Conservation (phyloP, 2,329 filamentous ascomycete genomes). For the Cytospora piceicola region DNA sequence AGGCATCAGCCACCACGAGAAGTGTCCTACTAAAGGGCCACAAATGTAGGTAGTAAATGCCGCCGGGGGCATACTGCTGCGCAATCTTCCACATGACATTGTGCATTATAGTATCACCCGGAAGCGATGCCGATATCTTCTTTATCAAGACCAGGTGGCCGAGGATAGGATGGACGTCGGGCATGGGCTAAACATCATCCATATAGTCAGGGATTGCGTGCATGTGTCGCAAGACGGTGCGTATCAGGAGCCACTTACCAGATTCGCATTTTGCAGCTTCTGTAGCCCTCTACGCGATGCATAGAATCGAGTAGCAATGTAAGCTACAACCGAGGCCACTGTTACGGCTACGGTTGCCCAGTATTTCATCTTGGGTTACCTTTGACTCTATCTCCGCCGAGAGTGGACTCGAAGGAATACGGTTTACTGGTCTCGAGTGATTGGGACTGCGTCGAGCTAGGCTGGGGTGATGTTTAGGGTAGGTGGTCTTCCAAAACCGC, state of each 20-base stretch:
- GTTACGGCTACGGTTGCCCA: neutral
- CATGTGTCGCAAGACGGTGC: neutral
- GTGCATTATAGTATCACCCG: slow-evolving; percentile 30
- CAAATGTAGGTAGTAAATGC: slow-evolving; percentile 34
- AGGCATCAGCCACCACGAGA: slow-evolving; percentile 29
- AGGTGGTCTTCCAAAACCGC: too few relatives aligned
- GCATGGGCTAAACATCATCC: slow-evolving; percentile 1
- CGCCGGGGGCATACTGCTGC: slow-evolving; percentile 28
- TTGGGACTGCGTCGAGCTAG: neutral
- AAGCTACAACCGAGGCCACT: neutral
- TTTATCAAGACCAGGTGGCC: slow-evolving; percentile 32
- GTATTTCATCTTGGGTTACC: neutral
- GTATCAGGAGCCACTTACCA: neutral
- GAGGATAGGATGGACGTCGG: slow-evolving; percentile 29
- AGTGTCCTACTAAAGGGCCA: slow-evolving; percentile 34
- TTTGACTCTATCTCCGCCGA: neutral
- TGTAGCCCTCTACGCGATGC: neutral
- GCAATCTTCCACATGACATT: slow-evolving; percentile 31
- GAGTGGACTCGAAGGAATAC: neutral
- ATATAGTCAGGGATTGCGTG: neutral
- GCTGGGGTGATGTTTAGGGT: too few relatives aligned
- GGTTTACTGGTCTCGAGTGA: neutral
- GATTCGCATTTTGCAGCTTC: neutral
- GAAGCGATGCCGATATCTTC: slow-evolving; percentile 26
- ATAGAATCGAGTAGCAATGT: slow-evolving; percentile 1